A percentile compares a stretch with the other conserved stretches of the same genome.
phyloP scores from a whole-genome alignment of 495 filamentous ascomycete species.

The Xylaria palmicola region DNA sequence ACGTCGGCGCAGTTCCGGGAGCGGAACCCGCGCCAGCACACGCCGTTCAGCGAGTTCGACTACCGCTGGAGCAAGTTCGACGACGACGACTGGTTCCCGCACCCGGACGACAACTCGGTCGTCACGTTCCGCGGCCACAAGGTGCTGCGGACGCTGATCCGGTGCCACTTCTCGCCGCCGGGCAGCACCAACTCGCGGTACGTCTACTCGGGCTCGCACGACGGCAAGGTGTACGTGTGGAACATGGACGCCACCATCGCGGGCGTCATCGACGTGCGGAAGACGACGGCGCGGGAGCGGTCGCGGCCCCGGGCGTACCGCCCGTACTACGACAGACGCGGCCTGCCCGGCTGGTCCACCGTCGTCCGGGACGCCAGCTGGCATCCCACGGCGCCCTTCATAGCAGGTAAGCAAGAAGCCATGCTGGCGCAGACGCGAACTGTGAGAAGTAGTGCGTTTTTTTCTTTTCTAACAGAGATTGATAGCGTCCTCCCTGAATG shows the following conservation, averaged over 20 bases:
- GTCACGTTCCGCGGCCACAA: slow-evolving; percentile 91
- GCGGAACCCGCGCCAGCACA: slow-evolving; percentile 36
- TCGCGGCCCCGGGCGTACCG: slow-evolving; percentile 14
- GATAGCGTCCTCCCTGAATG: slow-evolving; percentile 77
- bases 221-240: slow-evolving; percentile 87
- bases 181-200: slow-evolving; percentile 87
- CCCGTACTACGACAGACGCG: slow-evolving; percentile 37
- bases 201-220: slow-evolving; percentile 85
- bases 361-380: slow-evolving; percentile 92
- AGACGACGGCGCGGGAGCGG: slow-evolving; percentile 50
- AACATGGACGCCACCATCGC: slow-evolving; percentile 93
- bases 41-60: slow-evolving; percentile 73
- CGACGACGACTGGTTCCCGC: slow-evolving; percentile 64
- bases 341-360: slow-evolving; percentile 60
- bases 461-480: slow-evolving; percentile 16
- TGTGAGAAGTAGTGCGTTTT: too few species aligned
- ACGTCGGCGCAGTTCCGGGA: slow-evolving; percentile 61
- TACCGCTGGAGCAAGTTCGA: slow-evolving; percentile 78
- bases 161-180: slow-evolving; percentile 94
- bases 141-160: slow-evolving; percentile 84
- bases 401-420: slow-evolving; percentile 66
- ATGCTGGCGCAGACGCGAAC: too few species aligned
- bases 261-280: slow-evolving; percentile 71
- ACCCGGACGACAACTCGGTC: slow-evolving; percentile 85
- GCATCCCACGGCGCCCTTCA: slow-evolving; percentile 86